Conservation (phyloP, 805 yeast genomes). For the Candida chilensis region DNA sequence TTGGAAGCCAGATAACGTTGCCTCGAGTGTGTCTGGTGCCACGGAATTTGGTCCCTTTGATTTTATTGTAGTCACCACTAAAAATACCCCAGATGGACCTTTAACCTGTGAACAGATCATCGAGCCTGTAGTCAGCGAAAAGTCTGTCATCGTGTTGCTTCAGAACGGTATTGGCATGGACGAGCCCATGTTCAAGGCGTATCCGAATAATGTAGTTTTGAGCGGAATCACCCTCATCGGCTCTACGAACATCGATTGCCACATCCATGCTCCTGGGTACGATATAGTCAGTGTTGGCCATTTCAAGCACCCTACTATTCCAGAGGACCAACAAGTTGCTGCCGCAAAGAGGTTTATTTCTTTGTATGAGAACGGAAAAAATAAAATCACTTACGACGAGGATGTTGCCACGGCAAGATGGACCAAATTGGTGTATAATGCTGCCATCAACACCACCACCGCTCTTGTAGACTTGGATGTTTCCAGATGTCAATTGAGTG, state of each 20-base stretch:
- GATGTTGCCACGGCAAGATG: conserved; percentile 23
- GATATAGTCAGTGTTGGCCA: conserved; percentile 14
- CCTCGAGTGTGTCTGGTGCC: conserved; percentile 18
- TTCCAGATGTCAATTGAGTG: conserved; percentile 22
- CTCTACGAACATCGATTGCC: conserved; percentile 42
- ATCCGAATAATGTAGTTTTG: conserved; percentile 39
- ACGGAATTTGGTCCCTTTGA: conserved; percentile 10
- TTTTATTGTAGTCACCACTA: conserved; percentile 10
- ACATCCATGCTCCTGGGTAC: conserved; percentile 10
- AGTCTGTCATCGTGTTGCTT: conserved; percentile 43
- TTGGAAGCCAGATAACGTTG: conserved; percentile 21
- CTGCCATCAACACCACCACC: conserved; percentile 23
- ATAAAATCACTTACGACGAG: conserved; percentile 15
- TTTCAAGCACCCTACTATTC: conserved; percentile 7
- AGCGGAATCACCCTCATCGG: conserved; percentile 63
- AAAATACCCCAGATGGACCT: conserved; percentile 10
- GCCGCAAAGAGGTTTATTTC: conserved; percentile 13
- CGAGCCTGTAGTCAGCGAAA: conserved; percentile 14
- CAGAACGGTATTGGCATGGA: conserved; percentile 66
- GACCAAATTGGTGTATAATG: conserved; percentile 27
- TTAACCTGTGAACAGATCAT: background rate
- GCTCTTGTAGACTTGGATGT: conserved; percentile 23
- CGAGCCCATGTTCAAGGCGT: conserved; percentile 39
- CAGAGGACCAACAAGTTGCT: conserved; percentile 6
- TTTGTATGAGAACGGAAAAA: conserved; percentile 12